phyloP scores from a whole-genome alignment of 1,284 basidiomycete species.

The Cerioporus squamosus region DNA sequence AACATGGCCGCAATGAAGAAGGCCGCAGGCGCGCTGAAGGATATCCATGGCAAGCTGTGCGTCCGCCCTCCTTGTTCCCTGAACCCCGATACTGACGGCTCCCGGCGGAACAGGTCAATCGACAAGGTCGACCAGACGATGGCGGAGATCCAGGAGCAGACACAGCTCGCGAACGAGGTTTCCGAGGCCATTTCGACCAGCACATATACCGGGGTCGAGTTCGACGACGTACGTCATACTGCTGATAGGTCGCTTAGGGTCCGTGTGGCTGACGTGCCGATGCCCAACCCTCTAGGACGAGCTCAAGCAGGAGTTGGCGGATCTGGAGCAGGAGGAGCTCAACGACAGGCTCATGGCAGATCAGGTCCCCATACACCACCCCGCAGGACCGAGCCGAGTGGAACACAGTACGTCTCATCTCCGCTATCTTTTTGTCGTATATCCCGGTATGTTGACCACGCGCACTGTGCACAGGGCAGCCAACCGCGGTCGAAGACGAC shows the following conservation, averaged over 20 bases:
- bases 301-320: slow-evolving; percentile 84
- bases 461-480: slow-evolving; percentile 29
- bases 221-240: slow-evolving; percentile 69
- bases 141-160: slow-evolving; percentile 90
- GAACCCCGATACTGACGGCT: no score
- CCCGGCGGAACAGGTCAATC: slow-evolving; percentile 63
- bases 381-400: slow-evolving; percentile 60
- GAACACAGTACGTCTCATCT: slow-evolving; percentile 55
- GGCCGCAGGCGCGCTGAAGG: slow-evolving; percentile 89
- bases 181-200: slow-evolving; percentile 93
- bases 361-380: slow-evolving; percentile 87
- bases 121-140: slow-evolving; percentile 94
- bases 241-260: background rate
- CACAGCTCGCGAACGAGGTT: slow-evolving; percentile 95
- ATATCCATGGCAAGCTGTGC: slow-evolving; percentile 91
- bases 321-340: slow-evolving; percentile 91
- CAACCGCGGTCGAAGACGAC: slow-evolving; percentile 82
- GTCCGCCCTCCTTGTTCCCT: slow-evolving; percentile 37
- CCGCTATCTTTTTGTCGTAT: background rate
- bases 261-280: background rate
- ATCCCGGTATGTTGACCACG: background rate
- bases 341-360: slow-evolving; percentile 90
- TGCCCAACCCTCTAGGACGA: slow-evolving; percentile 61
- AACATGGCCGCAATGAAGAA: slow-evolving; percentile 99
- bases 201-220: slow-evolving; percentile 61